Conservation (phyloP, 2,329 filamentous ascomycete genomes). For the Lasiodiplodia sp. region DNA sequence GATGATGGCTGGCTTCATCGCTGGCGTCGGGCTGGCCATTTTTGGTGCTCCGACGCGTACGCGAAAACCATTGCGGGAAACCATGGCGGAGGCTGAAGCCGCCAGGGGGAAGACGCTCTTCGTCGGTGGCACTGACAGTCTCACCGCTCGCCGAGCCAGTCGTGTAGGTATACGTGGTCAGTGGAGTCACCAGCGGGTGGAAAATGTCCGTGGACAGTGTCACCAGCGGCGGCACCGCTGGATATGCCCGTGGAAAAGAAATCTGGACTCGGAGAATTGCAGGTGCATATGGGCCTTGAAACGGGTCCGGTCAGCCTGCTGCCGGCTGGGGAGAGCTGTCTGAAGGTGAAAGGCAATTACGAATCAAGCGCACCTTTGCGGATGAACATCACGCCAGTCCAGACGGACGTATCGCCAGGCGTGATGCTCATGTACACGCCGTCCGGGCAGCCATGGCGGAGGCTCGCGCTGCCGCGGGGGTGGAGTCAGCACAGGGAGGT, state of each 20-base stretch:
- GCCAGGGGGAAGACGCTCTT: slow-evolving; percentile 83
- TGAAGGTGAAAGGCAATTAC: slow-evolving; percentile 26
- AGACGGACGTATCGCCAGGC: slow-evolving; percentile 79
- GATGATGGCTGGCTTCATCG: slow-evolving; percentile 29
- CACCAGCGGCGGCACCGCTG: slow-evolving; percentile 78
- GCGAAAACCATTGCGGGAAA: slow-evolving; percentile 86
- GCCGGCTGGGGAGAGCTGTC: slow-evolving; percentile 13
- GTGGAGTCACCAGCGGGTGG: slow-evolving; percentile 88
- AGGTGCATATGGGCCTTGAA: slow-evolving; percentile 82
- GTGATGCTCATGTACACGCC: slow-evolving; percentile 88
- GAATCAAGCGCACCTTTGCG: slow-evolving; percentile 70
- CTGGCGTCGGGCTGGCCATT: slow-evolving; percentile 14
- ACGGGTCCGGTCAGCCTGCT: slow-evolving; percentile 24
- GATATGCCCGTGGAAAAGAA: slow-evolving; percentile 83
- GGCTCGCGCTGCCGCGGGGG: slow-evolving; percentile 67
- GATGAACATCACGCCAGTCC: slow-evolving; percentile 92
- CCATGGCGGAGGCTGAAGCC: slow-evolving; percentile 90
- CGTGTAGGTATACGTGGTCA: slow-evolving; percentile 94
- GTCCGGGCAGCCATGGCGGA: slow-evolving; percentile 82
- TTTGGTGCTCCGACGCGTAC: slow-evolving; percentile 39
- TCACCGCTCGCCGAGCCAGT: slow-evolving; percentile 74
- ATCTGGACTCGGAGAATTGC: slow-evolving; percentile 90
- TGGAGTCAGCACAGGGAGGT: slow-evolving; percentile 27
- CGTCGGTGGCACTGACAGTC: slow-evolving; percentile 82
- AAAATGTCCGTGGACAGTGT: slow-evolving; percentile 94